phyloP scores from a whole-genome alignment of 192 early-diverging fungal species.

The Coemansia biformis region DNA sequence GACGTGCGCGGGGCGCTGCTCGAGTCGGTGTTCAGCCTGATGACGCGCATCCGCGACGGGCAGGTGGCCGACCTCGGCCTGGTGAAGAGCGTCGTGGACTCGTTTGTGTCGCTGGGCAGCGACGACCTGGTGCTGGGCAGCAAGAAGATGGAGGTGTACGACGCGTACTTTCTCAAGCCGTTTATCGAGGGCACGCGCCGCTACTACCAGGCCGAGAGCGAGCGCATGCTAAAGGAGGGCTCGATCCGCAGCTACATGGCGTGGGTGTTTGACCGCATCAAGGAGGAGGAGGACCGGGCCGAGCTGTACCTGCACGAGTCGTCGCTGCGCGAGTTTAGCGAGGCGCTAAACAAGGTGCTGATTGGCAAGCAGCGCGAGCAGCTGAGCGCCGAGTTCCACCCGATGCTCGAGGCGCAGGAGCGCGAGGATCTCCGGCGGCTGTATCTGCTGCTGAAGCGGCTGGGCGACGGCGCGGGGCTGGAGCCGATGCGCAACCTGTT shows the following conservation, averaged over 20 bases:
- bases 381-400: slow-evolving; percentile 87
- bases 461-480: slow-evolving; percentile 66
- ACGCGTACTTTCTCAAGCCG: slow-evolving; percentile 77
- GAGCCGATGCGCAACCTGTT: slow-evolving; percentile 73
- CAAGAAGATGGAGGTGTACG: slow-evolving; percentile 83
- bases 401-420: slow-evolving; percentile 80
- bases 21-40: slow-evolving; percentile 53
- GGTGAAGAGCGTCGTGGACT: slow-evolving; percentile 85
- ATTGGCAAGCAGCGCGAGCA: slow-evolving; percentile 77
- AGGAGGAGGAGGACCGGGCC: slow-evolving; percentile 83
- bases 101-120: slow-evolving; percentile 68
- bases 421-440: slow-evolving; percentile 83
- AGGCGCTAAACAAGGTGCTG: slow-evolving; percentile 77
- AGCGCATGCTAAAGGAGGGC: slow-evolving; percentile 86
- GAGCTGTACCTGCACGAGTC: slow-evolving; percentile 81
- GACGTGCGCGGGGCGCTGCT: slow-evolving; percentile 41
- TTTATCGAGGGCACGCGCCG: slow-evolving; percentile 74
- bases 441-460: slow-evolving; percentile 74
- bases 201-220: slow-evolving; percentile 87
- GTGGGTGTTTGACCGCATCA: slow-evolving; percentile 68
- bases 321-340: slow-evolving; percentile 71
- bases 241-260: slow-evolving; percentile 94
- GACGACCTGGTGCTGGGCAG: slow-evolving; percentile 75
- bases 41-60: slow-evolving; percentile 78
- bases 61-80: slow-evolving; percentile 82